These are phyloP conservation scores for Russula vinacea DNA, from an alignment of 768 basidiomycete species.

Conservation along the genomic window DNA sequence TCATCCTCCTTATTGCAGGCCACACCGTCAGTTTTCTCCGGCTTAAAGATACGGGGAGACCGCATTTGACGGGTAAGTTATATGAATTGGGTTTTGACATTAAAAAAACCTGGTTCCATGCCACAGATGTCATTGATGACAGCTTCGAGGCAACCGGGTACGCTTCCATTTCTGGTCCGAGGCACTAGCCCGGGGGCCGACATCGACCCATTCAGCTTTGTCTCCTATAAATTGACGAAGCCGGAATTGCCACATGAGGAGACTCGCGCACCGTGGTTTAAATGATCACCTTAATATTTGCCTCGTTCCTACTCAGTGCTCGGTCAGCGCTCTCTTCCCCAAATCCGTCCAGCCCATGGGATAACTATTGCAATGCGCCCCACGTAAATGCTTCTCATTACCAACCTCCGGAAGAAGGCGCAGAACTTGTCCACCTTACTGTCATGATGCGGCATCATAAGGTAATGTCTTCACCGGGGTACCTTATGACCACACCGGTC, in stretches of 20 bases:
- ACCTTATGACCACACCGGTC: neutral
- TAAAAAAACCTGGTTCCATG: too few species aligned
- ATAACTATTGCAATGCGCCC: slow-evolving; percentile 51
- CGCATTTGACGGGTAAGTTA: too few species aligned
- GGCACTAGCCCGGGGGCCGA: too few species aligned
- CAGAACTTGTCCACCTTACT: slow-evolving; percentile 42
- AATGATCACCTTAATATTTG: neutral
- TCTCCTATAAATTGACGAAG: neutral
- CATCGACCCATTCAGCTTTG: too few species aligned
- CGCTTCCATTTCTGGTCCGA: too few species aligned
- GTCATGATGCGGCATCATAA: slow-evolving; percentile 48
- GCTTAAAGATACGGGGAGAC: too few species aligned
- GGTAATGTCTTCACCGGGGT: slow-evolving; percentile 32
- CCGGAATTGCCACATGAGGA: neutral
- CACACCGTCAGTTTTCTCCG: too few species aligned
- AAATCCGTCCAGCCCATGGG: slow-evolving; percentile 39
- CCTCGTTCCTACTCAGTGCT: neutral
- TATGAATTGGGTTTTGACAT: too few species aligned
- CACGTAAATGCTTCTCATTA: slow-evolving; percentile 42
- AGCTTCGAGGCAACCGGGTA: too few species aligned
- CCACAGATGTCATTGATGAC: too few species aligned
- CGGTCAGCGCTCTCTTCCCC: slow-evolving; percentile 2
- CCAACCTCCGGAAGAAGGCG: slow-evolving; percentile 38
- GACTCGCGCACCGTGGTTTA: neutral
- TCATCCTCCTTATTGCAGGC: too few species aligned